phyloP scores from a whole-genome alignment of 2,329 filamentous ascomycete species.

The Sarocladium strictum region DNA sequence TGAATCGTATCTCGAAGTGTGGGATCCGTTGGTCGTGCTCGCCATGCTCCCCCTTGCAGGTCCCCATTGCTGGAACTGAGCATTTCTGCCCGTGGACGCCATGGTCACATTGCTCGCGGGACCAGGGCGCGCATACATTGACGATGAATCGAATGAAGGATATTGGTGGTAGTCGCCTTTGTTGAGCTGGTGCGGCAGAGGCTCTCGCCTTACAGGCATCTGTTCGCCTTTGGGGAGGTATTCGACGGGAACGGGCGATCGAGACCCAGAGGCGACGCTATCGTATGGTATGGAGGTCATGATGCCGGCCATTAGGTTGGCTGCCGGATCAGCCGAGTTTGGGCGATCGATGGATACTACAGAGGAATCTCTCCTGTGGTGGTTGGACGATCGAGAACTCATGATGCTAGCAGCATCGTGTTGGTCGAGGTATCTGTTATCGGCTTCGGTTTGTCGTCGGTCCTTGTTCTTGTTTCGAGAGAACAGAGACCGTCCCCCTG shows the following conservation, averaged over 20 bases:
- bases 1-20: constrained; percentile 59
- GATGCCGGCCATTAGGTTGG: constrained; percentile 69
- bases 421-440: constrained; percentile 49
- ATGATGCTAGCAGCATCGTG: constrained; percentile 55
- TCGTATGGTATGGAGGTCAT: constrained; percentile 89
- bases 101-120: constrained; percentile 56
- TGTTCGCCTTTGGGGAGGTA: constrained; percentile 65
- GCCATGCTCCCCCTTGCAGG: constrained; percentile 48
- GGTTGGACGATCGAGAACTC: constrained; percentile 62
- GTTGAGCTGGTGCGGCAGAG: constrained; percentile 76
- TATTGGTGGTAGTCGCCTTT: constrained; percentile 90
- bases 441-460: constrained; percentile 55
- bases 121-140: constrained; percentile 29
- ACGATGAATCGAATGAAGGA: constrained; percentile 59
- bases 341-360: constrained; percentile 65
- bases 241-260: constrained; percentile 66
- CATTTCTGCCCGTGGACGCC: constrained; percentile 63
- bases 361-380: constrained; percentile 71
- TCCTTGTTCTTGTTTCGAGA: constrained; percentile 79
- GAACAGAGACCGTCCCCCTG: constrained; percentile 73
- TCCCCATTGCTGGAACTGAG: constrained; percentile 74
- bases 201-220: constrained; percentile 59
- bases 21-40: constrained; percentile 42
- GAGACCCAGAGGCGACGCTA: constrained; percentile 55
- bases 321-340: constrained; percentile 54